phyloP scores from a whole-genome alignment of 768 basidiomycete genomes.

The Lanmaoa pseudosensibilis region DNA sequence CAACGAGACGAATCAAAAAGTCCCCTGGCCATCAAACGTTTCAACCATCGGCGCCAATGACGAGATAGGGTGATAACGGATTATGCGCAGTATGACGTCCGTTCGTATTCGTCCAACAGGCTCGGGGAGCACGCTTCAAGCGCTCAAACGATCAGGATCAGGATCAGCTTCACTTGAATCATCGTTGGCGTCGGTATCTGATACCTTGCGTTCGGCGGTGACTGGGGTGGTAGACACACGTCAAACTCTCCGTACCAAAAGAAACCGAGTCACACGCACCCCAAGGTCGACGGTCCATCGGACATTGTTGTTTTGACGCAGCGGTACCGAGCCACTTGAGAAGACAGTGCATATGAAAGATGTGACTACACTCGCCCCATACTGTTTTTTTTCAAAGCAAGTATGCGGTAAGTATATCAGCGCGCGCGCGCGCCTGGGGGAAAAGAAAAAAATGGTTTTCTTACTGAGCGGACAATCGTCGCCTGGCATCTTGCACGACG shows the following conservation, averaged over 20 bases:
- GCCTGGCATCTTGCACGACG: constrained; percentile 93
- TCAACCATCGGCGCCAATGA: no score
- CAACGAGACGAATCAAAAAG: no score
- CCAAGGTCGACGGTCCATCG: constrained; percentile 97
- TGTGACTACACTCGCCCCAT: constrained; percentile 96
- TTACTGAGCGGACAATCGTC: constrained; percentile 87
- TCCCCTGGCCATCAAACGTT: no score
- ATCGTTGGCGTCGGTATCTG: neutral
- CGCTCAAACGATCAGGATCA: neutral
- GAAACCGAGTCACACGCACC: constrained; percentile 48
- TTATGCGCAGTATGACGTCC: neutral
- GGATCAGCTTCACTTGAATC: neutral
- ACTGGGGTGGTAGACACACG: constrained; percentile 32
- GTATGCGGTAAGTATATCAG: neutral
- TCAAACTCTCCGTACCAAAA: neutral
- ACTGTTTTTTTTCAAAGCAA: constrained; percentile 38
- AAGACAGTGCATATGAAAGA: constrained; percentile 98
- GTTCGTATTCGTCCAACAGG: neutral
- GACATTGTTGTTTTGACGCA: constrained; percentile 92
- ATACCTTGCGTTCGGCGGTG: constrained; percentile 56
- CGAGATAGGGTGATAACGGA: neutral
- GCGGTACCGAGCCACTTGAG: constrained; percentile 93
- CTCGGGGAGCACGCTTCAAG: neutral
- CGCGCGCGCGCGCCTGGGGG: neutral
- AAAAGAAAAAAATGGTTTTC: neutral